These are phyloP conservation scores for Globisporangium nunn DNA, from an alignment of 352 stramenopile genomes.

Conservation along the genomic window DNA sequence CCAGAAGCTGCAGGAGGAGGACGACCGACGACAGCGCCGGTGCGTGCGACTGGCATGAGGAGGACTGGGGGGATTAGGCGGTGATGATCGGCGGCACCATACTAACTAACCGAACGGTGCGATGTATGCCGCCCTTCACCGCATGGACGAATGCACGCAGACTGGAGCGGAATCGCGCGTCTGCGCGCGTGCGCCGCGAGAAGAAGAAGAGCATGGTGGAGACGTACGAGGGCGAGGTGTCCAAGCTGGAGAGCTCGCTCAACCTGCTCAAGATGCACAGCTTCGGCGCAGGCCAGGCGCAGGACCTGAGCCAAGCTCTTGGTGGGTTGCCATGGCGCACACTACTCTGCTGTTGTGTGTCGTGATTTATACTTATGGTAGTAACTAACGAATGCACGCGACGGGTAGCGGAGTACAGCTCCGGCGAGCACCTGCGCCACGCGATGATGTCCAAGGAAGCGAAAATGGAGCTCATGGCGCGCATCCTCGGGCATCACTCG, in stretches of 20 bases:
- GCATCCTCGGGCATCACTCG: conserved; percentile 74
- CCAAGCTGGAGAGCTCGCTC: conserved; percentile 81
- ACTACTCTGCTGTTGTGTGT: neutral
- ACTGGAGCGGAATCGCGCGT: conserved; percentile 76
- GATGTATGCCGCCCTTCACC: too few relatives aligned
- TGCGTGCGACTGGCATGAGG: conserved; percentile 1
- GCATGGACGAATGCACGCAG: neutral
- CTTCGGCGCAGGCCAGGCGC: conserved; percentile 58
- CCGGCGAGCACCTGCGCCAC: conserved; percentile 69
- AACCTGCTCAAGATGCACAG: conserved; percentile 72
- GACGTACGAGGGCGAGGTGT: conserved; percentile 80
- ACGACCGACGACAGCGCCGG: conserved; percentile 68
- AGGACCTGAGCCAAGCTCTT: conserved; percentile 65
- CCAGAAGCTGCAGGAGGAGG: conserved; percentile 84
- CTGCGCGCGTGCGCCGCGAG: conserved; percentile 69
- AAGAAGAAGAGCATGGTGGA: conserved; percentile 88
- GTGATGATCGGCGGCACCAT: too few relatives aligned
- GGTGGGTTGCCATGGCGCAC: conserved; percentile 24
- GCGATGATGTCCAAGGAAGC: conserved; percentile 81
- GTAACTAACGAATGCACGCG: too few relatives aligned
- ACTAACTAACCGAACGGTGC: too few relatives aligned
- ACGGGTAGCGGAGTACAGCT: conserved; percentile 48
- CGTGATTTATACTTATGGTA: neutral
- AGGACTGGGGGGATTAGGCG: too few relatives aligned
- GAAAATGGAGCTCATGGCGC: conserved; percentile 75